phyloP scores from a whole-genome alignment of 2,329 filamentous ascomycete genomes.

The Monilinia aucupariae region DNA sequence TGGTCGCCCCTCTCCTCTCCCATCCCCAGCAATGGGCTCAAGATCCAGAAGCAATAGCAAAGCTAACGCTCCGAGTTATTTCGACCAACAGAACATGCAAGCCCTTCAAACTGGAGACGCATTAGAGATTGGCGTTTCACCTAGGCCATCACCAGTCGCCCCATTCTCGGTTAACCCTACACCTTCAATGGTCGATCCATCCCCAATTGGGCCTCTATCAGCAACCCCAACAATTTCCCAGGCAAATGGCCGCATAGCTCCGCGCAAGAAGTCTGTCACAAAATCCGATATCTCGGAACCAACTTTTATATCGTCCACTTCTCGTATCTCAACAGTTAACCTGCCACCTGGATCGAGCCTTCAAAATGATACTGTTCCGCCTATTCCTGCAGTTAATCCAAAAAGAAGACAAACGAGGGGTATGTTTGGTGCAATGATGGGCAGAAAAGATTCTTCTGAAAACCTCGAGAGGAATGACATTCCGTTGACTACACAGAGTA shows the following conservation, averaged over 20 bases:
- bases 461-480: constrained; percentile 24
- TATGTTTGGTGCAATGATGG: constrained; percentile 31
- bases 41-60: constrained; percentile 32
- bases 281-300: constrained; percentile 36
- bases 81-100: constrained; percentile 28
- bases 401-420: constrained; percentile 32
- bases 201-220: constrained; percentile 24
- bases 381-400: constrained; percentile 35
- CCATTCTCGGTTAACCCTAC: constrained; percentile 33
- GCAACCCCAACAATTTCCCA: constrained; percentile 26
- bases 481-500: constrained; percentile 30
- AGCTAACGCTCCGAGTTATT: constrained; percentile 24
- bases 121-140: constrained; percentile 29
- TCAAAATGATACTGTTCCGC: constrained; percentile 29
- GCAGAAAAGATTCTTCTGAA: constrained; percentile 25
- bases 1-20: constrained; percentile 27
- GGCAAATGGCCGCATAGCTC: constrained; percentile 17
- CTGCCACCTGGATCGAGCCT: constrained; percentile 32
- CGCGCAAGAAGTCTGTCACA: constrained; percentile 33
- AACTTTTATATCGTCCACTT: constrained; percentile 34
- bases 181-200: constrained; percentile 27
- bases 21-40: constrained; percentile 26
- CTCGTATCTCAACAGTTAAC: constrained; percentile 32
- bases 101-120: constrained; percentile 22
- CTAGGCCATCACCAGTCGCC: constrained; percentile 32